These are phyloP conservation scores for Suillus lakei DNA, from an alignment of 768 basidiomycete species.

Conservation along the genomic window DNA sequence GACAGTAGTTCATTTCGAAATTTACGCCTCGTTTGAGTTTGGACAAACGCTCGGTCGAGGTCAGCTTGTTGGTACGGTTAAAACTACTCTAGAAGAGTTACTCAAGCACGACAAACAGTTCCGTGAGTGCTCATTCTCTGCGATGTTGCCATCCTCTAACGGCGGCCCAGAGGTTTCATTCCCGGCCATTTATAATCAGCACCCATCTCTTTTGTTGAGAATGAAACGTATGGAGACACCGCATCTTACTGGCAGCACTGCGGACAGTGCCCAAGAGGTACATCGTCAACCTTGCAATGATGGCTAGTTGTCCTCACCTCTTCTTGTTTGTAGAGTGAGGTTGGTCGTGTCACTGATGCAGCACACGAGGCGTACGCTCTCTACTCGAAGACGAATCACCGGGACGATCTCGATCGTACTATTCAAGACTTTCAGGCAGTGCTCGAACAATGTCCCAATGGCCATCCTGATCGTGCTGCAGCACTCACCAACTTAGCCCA, in stretches of 20 bases:
- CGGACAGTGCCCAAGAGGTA: not conserved
- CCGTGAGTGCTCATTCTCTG: not conserved
- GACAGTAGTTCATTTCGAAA: not conserved
- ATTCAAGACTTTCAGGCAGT: not conserved
- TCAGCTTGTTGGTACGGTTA: not conserved
- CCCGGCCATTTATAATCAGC: not conserved
- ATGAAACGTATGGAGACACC: not conserved
- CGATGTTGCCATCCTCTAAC: not conserved
- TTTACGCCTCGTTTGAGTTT: not conserved
- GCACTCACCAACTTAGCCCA: constrained; percentile 1
- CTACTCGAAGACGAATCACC: not conserved
- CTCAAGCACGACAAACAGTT: not conserved
- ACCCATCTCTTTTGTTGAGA: not conserved
- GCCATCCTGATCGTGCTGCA: not conserved
- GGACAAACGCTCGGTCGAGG: not conserved
- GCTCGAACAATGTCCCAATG: not conserved
- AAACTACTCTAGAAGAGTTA: not conserved
- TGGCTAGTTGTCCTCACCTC: not conserved
- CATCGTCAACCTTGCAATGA: not conserved
- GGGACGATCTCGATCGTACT: not conserved
- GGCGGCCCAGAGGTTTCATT: not conserved
- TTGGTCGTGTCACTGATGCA: not conserved
- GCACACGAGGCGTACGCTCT: not conserved
- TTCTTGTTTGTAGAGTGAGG: not conserved
- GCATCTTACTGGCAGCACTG: not conserved